These are phyloP conservation scores for Pseudopithomyces maydicus DNA, from an alignment of 2,329 filamentous ascomycete genomes.

Conservation along the genomic window DNA sequence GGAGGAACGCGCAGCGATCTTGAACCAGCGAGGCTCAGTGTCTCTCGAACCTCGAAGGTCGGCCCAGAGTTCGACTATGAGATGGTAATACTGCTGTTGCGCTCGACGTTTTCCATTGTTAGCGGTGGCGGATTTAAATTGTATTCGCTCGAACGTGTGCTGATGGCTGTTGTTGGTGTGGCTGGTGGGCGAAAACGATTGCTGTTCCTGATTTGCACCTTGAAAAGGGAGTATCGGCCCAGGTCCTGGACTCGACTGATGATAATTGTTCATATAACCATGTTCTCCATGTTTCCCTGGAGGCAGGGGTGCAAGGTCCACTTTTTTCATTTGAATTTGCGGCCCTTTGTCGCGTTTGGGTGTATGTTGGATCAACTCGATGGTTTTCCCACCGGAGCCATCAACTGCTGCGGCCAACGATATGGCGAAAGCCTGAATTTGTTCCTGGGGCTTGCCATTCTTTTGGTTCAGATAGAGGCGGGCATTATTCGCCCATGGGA, in stretches of 20 bases:
- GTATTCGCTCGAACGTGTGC: constrained; percentile 84
- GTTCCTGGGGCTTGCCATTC: constrained; percentile 53
- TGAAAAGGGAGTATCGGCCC: constrained; percentile 52
- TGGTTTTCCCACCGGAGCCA: constrained; percentile 73
- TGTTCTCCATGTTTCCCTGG: constrained; percentile 55
- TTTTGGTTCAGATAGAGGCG: constrained; percentile 62
- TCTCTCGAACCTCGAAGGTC: constrained; percentile 42
- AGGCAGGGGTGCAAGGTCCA: constrained; percentile 69
- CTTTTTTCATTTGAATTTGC: constrained; percentile 73
- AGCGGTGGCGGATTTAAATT: constrained; percentile 91
- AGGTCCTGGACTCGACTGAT: constrained; percentile 35
- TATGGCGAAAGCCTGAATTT: constrained; percentile 78
- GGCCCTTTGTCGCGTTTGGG: constrained; percentile 90
- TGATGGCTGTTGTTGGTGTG: constrained; percentile 46
- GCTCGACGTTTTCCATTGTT: constrained; percentile 92
- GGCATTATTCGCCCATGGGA: constrained; percentile 62
- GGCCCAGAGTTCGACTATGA: constrained; percentile 72
- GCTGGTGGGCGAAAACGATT: constrained; percentile 41
- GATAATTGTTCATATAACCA: constrained; percentile 46
- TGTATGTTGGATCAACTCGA: constrained; percentile 88
- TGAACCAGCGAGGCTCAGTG: constrained; percentile 39
- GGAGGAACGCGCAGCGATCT: constrained; percentile 41
- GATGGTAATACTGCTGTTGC: constrained; percentile 89
- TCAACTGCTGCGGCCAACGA: constrained; percentile 83
- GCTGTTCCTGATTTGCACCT: constrained; percentile 32